Base-by-base conservation (phyloP, 106 monocot species). In the Dendrobium officinale region DNA sequence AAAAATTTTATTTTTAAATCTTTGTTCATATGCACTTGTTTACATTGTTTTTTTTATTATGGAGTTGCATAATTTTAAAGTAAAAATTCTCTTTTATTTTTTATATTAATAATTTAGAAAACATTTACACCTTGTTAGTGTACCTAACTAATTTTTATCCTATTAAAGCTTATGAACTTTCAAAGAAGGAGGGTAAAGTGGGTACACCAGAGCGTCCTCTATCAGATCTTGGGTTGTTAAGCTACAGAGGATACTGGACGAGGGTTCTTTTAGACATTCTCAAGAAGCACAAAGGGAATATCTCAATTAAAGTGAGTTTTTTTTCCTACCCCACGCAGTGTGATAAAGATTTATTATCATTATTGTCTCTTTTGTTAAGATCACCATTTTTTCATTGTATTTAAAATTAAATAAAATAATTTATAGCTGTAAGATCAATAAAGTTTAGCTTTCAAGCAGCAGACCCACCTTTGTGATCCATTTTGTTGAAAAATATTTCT, bases 141-240 rank as follows among this genome's bases (percentile, higher is more conserved):
- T 16, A 8, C 6, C 1, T 67, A 67, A 67, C 37, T n/a, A 10
- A 31, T 43, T 5, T 73, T 49, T 26, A 20, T 61, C 2, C 37
- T 40, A 56, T 47, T 87, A 66, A 37, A 97, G 97, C 97, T 6
- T 98, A 98, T 88, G 97, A 98, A 81, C 97, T 98, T 73, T 94
- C 97, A 41, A 98, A 97, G 87, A 97, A 98, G 81, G 97, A 94
- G 86, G 92, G 97, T 19, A 98, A 98, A 81, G 94, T 98, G 67
- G 97, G 97, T 55, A 94, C 94, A 61, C 97, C 97, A 4, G 97
- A 98, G 82, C 77, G 94, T 59, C 97, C 97, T 76, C 94, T 98
- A 80, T 98, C 97, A 73, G 97, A 98, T 72, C 92, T 98, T 77
- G 97, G 92, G 16, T 59, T 98, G 85, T 68, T 95, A 58, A 94